Base-by-base conservation (phyloP, 2,329 filamentous ascomycete genomes). In the Capronia coronata region DNA sequence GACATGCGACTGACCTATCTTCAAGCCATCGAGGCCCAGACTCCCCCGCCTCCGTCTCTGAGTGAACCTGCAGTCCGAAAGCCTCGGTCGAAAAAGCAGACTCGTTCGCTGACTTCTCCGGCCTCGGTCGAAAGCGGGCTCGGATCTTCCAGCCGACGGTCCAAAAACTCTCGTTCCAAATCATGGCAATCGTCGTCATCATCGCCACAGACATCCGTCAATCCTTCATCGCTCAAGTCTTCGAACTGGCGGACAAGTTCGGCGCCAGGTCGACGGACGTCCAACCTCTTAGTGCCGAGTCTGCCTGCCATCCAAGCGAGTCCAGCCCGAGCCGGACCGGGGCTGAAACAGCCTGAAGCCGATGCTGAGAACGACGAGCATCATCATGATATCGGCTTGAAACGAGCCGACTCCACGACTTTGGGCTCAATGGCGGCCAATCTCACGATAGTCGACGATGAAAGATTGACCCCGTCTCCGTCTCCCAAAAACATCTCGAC, bases 1-100 rank as follows among this genome's bases (percentile, higher is more conserved):
- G 52, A 59, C 16, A 62, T 62, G 57, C 49, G 59, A 19, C 49
- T 51, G 32, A 61, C 46, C 2, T 62, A 62, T 43, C 48, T 62
- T 3, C 50, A 55, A 32, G 59, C 59, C 16, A 46, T 62, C 13
- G 59, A 62, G 38, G 51, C 52, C 16, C 50, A 49, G 2, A 43
- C 55, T 14, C 48, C 51, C 25, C 50, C 55, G 11, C 43, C 42
- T 14, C 43, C 30, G 19, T 25, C 51, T 16, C 13, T 50, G 16
- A 29, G 48, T 19, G 45, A 48, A 9, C 3, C 43, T 5, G 32
- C 55, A 3, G 5, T 29, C 9, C 37, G 40, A 14, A 59, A 53
- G 35, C 18, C 52, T 41, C 39, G 44, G 22, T 35, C 51, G 7
- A 52, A 49, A 32, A 56, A 54, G 40, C 43, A 52, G 40, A 55